These are phyloP conservation scores for Pholiota adiposa DNA, from an alignment of 1,284 basidiomycete species.

Conservation along the genomic window DNA sequence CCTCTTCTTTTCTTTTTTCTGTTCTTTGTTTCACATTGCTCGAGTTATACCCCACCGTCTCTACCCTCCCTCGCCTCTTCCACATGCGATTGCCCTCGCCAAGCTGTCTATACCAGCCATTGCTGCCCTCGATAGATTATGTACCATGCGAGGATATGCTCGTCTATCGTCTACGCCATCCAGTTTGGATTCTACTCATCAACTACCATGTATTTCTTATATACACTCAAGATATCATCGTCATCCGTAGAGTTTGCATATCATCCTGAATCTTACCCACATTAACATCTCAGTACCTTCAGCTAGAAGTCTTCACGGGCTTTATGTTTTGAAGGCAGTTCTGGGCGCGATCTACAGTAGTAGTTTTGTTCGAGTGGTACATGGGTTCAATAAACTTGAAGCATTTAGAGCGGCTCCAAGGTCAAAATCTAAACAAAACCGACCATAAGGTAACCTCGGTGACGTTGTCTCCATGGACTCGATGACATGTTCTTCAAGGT, in stretches of 20 bases:
- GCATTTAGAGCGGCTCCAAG: no score
- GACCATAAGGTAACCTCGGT: no score
- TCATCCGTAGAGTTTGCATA: neutral
- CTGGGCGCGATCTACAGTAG: no score
- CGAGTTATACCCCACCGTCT: constrained; percentile 13
- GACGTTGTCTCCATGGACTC: no score
- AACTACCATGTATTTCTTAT: constrained; percentile 1
- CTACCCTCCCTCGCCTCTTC: neutral
- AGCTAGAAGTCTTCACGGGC: no score
- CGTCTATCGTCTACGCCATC: neutral
- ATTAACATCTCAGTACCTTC: neutral
- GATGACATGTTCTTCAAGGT: no score
- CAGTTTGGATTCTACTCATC: neutral
- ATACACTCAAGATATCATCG: neutral
- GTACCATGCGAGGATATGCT: neutral
- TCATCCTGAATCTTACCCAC: neutral
- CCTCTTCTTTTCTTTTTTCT: constrained; percentile 4
- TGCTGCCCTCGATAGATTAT: constrained; percentile 5
- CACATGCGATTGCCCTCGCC: neutral
- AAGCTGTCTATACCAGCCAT: neutral
- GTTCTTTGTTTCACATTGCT: neutral
- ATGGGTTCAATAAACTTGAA: no score
- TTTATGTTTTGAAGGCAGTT: no score
- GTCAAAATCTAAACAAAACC: no score
- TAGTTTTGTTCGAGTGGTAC: no score